A percentile compares a stretch with the other conserved stretches of the same genome.
phyloP scores from a whole-genome alignment of 441 rosid species.

The Syzygium malaccense region DNA sequence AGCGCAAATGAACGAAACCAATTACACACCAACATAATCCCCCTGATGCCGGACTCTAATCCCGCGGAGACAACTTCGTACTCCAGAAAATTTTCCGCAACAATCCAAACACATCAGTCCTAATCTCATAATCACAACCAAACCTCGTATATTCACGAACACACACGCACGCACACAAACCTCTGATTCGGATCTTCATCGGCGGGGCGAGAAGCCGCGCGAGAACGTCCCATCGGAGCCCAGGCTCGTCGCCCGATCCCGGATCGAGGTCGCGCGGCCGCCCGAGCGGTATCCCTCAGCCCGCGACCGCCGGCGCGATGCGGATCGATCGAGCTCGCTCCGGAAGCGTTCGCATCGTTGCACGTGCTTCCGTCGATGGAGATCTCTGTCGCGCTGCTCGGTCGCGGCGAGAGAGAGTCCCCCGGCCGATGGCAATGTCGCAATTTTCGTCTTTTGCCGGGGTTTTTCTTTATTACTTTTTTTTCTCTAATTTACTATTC shows the following conservation, averaged over 20 bases:
- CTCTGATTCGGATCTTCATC: constrained; percentile 29
- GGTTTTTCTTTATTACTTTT: not conserved
- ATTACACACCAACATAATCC: not conserved
- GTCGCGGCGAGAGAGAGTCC: not conserved
- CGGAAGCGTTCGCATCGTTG: not conserved
- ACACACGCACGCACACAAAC: constrained; percentile 19
- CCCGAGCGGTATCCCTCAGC: not conserved
- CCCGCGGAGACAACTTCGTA: not conserved
- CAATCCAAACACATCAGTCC: not conserved
- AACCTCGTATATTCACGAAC: not conserved
- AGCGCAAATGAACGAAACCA: not conserved
- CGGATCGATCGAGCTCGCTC: not conserved
- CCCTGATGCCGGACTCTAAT: not conserved
- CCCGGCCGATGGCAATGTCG: not conserved
- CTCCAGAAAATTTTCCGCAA: not conserved
- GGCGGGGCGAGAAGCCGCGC: not conserved
- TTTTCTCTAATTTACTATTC: not conserved
- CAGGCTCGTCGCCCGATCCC: not conserved
- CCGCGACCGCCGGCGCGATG: not conserved
- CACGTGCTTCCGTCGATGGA: not conserved
- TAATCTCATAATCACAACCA: not conserved
- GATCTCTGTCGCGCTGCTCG: not conserved
- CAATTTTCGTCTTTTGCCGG: not conserved
- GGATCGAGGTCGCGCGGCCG: not conserved
- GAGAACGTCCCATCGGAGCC: constrained; percentile 7